Conservation (phyloP, 495 filamentous ascomycete species). For the Penicillium arizonense region DNA sequence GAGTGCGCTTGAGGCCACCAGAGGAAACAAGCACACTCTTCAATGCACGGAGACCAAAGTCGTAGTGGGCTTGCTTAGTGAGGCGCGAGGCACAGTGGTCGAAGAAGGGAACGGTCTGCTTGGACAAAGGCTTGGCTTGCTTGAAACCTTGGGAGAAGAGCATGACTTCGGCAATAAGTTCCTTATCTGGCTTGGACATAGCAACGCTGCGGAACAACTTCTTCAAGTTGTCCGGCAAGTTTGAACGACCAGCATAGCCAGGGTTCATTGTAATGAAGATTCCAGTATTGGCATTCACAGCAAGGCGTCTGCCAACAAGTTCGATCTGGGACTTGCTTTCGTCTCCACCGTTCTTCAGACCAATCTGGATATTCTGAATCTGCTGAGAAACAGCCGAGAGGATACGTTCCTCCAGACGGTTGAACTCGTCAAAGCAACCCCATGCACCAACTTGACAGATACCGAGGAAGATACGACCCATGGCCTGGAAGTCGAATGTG, state of each 20-base stretch:
- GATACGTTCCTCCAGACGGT: conserved; percentile 94
- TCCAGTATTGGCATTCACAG: conserved; percentile 86
- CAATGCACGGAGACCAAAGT: conserved; percentile 94
- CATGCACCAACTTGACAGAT: conserved; percentile 99
- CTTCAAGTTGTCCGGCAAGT: conserved; percentile 97
- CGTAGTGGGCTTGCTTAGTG: conserved; percentile 97
- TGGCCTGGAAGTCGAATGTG: conserved; percentile 98
- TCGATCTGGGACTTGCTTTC: conserved; percentile 87
- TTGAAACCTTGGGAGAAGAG: conserved; percentile 98
- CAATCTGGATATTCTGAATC: conserved; percentile 97
- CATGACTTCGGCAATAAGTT: conserved; percentile 99
- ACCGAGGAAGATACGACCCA: conserved; percentile 98
- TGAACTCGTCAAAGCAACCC: conserved; percentile 99
- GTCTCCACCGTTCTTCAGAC: conserved; percentile 74
- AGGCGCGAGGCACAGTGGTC: conserved; percentile 77
- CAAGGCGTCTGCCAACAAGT: conserved; percentile 82
- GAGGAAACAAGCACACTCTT: conserved; percentile 99
- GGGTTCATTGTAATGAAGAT: conserved; percentile 99
- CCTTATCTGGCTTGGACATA: conserved; percentile 99
- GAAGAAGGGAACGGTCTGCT: conserved; percentile 96
- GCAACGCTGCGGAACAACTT: conserved; percentile 98
- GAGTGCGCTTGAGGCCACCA: conserved; percentile 86
- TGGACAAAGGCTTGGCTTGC: conserved; percentile 87
- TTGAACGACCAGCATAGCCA: conserved; percentile 96
- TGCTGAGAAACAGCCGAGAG: conserved; percentile 97